Percentiles rank a stretch among this genome's conserved stretches.
Evolutionary conservation across 192 early-diverging fungal species (phyloP).

Genomic region (Pilaira anomala): DNA sequence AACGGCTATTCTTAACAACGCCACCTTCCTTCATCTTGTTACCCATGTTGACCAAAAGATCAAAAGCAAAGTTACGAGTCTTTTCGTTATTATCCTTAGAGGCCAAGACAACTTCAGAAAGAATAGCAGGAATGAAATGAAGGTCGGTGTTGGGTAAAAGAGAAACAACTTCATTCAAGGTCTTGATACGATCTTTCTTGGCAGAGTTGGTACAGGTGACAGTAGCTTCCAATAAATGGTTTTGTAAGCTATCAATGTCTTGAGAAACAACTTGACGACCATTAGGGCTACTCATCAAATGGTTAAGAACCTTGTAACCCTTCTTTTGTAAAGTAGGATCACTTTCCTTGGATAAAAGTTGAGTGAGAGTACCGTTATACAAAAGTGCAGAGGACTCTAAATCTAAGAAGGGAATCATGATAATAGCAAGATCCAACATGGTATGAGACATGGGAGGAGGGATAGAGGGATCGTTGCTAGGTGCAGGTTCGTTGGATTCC

Average conservation of each 20-base stretch:
- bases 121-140: conserved; percentile 79
- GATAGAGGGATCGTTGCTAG: conserved; percentile 45
- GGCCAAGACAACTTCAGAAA: conserved; percentile 89
- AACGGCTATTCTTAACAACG: conserved; percentile 33
- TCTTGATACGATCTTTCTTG: conserved; percentile 77
- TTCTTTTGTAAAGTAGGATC: conserved; percentile 89
- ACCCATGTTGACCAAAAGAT: conserved; percentile 86
- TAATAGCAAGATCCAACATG: conserved; percentile 82
- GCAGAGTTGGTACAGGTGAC: conserved; percentile 63
- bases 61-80: conserved; percentile 77
- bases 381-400: conserved; percentile 57
- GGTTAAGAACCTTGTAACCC: conserved; percentile 85
- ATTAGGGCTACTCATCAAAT: conserved; percentile 46
- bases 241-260: conserved; percentile 59
- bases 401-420: conserved; percentile 74
- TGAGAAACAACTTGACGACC: conserved; percentile 42
- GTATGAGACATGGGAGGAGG: conserved; percentile 76
- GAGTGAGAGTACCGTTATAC: conserved; percentile 52
- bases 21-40: conserved; percentile 82
- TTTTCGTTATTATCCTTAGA: conserved; percentile 95
- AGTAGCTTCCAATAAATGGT: conserved; percentile 69
- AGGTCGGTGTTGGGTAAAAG: conserved; percentile 63
- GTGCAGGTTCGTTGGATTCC: conserved; percentile 45
- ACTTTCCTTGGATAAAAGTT: conserved; percentile 54
- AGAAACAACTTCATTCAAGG: conserved; percentile 63